Conservation (phyloP, 352 stramenopile genomes). For the Elongisporangium undulatum region DNA sequence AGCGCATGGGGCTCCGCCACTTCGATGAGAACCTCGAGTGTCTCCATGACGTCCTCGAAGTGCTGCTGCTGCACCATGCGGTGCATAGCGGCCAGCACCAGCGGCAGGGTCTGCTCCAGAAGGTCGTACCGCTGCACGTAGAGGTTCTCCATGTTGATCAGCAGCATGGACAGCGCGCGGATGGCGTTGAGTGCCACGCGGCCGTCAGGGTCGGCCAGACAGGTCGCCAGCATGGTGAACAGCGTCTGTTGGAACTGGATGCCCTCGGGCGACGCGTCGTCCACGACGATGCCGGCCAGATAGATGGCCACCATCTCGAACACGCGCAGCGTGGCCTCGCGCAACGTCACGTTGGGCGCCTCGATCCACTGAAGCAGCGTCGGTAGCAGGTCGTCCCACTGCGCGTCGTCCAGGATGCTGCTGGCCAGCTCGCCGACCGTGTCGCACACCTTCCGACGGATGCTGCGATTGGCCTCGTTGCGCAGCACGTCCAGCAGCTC, state of each 20-base stretch:
- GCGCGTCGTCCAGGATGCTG: constrained; percentile 73
- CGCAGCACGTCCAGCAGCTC: constrained; percentile 62
- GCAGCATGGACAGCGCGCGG: constrained; percentile 65
- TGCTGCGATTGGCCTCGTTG: constrained; percentile 61
- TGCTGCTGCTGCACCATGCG: constrained; percentile 40
- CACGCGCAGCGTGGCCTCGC: constrained; percentile 67
- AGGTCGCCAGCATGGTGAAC: constrained; percentile 40
- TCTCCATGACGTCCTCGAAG: constrained; percentile 74
- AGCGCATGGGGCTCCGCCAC: constrained; percentile 62
- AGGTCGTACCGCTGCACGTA: constrained; percentile 49
- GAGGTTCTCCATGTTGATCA: constrained; percentile 68
- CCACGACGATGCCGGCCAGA: constrained; percentile 46
- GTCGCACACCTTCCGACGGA: constrained; percentile 81
- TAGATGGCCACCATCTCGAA: constrained; percentile 83
- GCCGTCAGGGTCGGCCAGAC: constrained; percentile 48
- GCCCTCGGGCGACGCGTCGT: constrained; percentile 15
- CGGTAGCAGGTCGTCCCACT: constrained; percentile 73
- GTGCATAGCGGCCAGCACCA: constrained; percentile 54
- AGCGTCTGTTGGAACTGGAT: constrained; percentile 43
- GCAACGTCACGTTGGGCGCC: constrained; percentile 38
- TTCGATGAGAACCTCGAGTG: constrained; percentile 80
- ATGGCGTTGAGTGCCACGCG: constrained; percentile 69
- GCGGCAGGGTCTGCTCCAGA: constrained; percentile 38
- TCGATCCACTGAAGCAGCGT: constrained; percentile 64
- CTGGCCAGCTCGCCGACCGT: constrained; percentile 78